Evolutionary conservation across 2,329 filamentous ascomycete species (phyloP), one percentile per base, ranked within the genome.

Genomic region (Botrytis aclada): DNA sequence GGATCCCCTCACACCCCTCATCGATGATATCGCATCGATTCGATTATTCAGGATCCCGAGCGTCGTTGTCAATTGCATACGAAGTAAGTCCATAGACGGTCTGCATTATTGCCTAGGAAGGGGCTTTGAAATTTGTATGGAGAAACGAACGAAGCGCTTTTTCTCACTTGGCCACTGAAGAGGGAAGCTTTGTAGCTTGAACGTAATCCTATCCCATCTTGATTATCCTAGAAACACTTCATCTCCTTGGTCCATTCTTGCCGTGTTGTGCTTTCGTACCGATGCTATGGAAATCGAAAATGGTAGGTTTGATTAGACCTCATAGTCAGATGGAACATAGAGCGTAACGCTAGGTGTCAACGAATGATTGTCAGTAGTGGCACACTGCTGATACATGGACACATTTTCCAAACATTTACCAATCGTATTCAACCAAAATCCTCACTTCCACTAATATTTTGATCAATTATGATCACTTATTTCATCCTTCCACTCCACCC

Each of bases 211-310:
- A n/a, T 54, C 47, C 47, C 25, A 10, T 47, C 43, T 45, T 37
- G 63, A 66, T 66, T 39, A 66, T 39, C 43, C 64, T 54, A 39
- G 64, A 39, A 54, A 51, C 45, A 20, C 47, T 66, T 54, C 64
- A 66, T 66, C 64, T 66, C 64, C 64, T 54, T 45, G 47, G 47
- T 58, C n/a, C 66, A 43, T 41, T 60, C 66, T 60, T 69, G 66
- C 64, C 64, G 64, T 67, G 64, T 54, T 67, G 64, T 67, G 47
- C 32, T 67, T 54, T 65, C 22, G 61, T 64, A 64, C 39, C 61
- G 41, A 64, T 45, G 61, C 39, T 32, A 45, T 63, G n/a, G 18
- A 16, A 32, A 69, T 69, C 34, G 34, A 69, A 41, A 69, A 39
- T 58, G 47, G 34, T 58, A 60, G 29, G 47, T 60, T 58, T 60